phyloP scores from a whole-genome alignment of 768 basidiomycete genomes.

The Agaricus sinodeliciosus region DNA sequence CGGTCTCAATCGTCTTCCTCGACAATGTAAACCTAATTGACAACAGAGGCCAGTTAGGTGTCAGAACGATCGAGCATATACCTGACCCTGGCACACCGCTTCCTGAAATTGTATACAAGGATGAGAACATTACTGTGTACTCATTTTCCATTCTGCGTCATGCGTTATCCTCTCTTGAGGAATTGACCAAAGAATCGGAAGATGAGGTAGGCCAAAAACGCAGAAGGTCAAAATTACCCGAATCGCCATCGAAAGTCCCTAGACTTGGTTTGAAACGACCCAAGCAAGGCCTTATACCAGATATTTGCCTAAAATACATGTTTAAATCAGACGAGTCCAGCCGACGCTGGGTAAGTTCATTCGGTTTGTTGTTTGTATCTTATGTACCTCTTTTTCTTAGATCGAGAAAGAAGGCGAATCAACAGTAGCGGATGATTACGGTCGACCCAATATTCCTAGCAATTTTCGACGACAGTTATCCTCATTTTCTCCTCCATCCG shows the following conservation, averaged over 20 bases:
- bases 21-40: constrained; percentile 6
- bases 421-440: constrained; percentile 20
- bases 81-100: constrained; percentile 3
- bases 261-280: constrained; percentile 9
- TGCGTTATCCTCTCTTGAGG: neutral
- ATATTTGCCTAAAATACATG: neutral
- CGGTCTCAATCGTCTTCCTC: constrained; percentile 10
- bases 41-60: constrained; percentile 42
- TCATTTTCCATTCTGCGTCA: constrained; percentile 39
- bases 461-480: constrained; percentile 35
- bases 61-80: constrained; percentile 35
- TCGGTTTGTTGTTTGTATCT: neutral
- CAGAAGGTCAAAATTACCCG: constrained; percentile 35
- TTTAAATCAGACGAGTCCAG: constrained; percentile 10
- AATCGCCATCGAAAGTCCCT: constrained; percentile 29
- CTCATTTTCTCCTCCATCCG: constrained; percentile 18
- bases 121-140: constrained; percentile 61
- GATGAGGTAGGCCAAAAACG: constrained; percentile 31
- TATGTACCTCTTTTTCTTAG: neutral
- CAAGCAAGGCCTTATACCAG: neutral
- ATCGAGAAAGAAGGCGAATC: neutral
- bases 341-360: constrained; percentile 6
- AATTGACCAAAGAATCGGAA: neutral
- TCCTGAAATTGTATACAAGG: constrained; percentile 32
- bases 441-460: constrained; percentile 20